Evolutionary conservation across 345 rosid genomes (phyloP).

Genomic region (Angophora floribunda): DNA sequence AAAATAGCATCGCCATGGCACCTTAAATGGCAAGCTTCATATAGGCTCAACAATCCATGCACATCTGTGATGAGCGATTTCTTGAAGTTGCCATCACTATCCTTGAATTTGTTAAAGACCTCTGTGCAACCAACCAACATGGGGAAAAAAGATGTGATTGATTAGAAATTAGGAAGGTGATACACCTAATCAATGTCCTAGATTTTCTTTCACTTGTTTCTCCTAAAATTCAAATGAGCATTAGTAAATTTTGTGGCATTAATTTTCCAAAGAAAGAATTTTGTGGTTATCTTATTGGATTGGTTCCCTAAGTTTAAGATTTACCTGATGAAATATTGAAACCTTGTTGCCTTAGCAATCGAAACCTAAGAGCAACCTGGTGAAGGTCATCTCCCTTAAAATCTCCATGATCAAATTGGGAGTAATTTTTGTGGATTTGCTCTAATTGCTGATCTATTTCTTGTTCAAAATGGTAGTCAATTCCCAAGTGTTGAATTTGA

Average conservation of each 20-base stretch:
- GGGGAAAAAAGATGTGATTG: neutral
- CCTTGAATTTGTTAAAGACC: neutral
- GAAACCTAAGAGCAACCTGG: neutral
- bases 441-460: slow-evolving; percentile 18
- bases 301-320: neutral
- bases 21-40: slow-evolving; percentile 4
- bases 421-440: neutral
- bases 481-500: slow-evolving; percentile 19
- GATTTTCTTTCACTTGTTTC: neutral
- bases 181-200: neutral
- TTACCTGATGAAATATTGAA: neutral
- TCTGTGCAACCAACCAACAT: neutral
- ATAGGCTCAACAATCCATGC: neutral
- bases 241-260: too few relatives aligned
- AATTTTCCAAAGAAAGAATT: neutral
- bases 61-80: neutral
- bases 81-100: neutral
- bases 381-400: neutral
- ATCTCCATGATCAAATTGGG: neutral
- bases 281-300: neutral
- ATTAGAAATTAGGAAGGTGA: neutral
- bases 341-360: neutral
- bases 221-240: neutral
- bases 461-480: slow-evolving; percentile 30
- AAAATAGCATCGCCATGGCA: neutral